These are phyloP conservation scores for Colletotrichum agaves DNA, from an alignment of 2,329 filamentous ascomycete species.

Conservation along the genomic window DNA sequence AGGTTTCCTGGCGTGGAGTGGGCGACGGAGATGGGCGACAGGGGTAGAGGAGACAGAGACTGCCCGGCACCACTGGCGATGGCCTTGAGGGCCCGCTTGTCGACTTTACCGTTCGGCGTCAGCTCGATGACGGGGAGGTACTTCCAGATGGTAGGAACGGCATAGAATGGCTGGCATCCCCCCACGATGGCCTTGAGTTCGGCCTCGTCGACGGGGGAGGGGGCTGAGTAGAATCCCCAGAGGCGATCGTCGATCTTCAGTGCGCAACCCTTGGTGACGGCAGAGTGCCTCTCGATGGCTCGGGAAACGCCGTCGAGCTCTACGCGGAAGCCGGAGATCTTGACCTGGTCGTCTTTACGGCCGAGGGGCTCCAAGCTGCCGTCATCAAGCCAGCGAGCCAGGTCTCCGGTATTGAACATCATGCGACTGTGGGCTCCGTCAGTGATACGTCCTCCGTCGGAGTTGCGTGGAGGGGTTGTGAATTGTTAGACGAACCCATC, in stretches of 20 bases:
- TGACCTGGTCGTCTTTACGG: conserved; percentile 70
- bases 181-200: conserved; percentile 53
- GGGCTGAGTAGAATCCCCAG: conserved; percentile 60
- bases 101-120: conserved; percentile 66
- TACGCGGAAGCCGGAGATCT: conserved; percentile 67
- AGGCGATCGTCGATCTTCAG: conserved; percentile 59
- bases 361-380: conserved; percentile 66
- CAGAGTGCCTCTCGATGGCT: conserved; percentile 57
- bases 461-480: not conserved
- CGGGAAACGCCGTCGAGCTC: conserved; percentile 68
- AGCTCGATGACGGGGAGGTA: conserved; percentile 57
- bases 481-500: conserved; percentile 58
- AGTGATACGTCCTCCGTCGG: not conserved
- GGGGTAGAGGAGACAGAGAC: not conserved
- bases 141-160: conserved; percentile 59
- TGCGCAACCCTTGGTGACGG: conserved; percentile 59
- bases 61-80: conserved; percentile 41
- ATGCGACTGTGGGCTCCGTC: conserved; percentile 46
- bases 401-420: conserved; percentile 71
- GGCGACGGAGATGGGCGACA: not conserved
- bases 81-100: conserved; percentile 58
- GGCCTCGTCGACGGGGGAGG: conserved; percentile 47
- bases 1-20: conserved; percentile 5
- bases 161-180: conserved; percentile 64
- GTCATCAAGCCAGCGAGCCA: conserved; percentile 64